Evolutionary conservation across 2,329 filamentous ascomycete species (phyloP).

Genomic region (Claviceps digitariae): DNA sequence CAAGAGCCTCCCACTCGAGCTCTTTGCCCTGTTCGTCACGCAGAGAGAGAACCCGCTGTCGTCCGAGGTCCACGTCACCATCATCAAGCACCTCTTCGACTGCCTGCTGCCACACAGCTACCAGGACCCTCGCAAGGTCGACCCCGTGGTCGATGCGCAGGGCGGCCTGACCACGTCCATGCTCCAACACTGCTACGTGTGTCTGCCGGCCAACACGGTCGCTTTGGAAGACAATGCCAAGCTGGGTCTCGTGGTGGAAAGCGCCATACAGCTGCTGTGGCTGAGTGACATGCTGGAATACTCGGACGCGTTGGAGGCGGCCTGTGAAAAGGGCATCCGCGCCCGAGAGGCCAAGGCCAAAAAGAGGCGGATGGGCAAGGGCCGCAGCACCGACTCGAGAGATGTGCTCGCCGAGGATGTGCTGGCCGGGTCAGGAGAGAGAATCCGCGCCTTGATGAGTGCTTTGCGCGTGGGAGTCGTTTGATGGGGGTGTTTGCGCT

Average conservation of each 20-base stretch:
- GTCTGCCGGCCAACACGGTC: slow-evolving; percentile 48
- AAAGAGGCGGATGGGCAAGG: slow-evolving; percentile 23
- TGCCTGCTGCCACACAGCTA: slow-evolving; percentile 28
- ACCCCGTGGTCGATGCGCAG: slow-evolving; percentile 20
- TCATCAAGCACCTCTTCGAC: slow-evolving; percentile 31
- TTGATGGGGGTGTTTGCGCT: not conserved
- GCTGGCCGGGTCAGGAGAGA: slow-evolving; percentile 29
- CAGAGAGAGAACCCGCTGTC: slow-evolving; percentile 22
- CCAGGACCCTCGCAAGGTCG: slow-evolving; percentile 27
- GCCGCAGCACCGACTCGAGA: slow-evolving; percentile 17
- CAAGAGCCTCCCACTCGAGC: slow-evolving; percentile 41
- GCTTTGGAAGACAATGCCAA: slow-evolving; percentile 57
- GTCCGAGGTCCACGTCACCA: slow-evolving; percentile 26
- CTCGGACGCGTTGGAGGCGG: slow-evolving; percentile 21
- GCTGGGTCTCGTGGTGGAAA: slow-evolving; percentile 55
- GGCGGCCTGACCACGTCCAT: slow-evolving; percentile 31
- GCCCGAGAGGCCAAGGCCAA: slow-evolving; percentile 35
- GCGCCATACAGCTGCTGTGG: slow-evolving; percentile 42
- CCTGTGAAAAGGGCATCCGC: slow-evolving; percentile 31
- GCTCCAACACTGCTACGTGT: slow-evolving; percentile 47
- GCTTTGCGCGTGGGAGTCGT: slow-evolving; percentile 12
- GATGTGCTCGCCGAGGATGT: slow-evolving; percentile 30
- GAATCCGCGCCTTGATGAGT: slow-evolving; percentile 27
- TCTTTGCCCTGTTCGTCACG: slow-evolving; percentile 41
- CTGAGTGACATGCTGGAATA: slow-evolving; percentile 20